A percentile compares a stretch with the other conserved stretches of the same genome.
Evolutionary conservation across 345 rosid species (phyloP).

Genomic region (Passiflora organensis): DNA sequence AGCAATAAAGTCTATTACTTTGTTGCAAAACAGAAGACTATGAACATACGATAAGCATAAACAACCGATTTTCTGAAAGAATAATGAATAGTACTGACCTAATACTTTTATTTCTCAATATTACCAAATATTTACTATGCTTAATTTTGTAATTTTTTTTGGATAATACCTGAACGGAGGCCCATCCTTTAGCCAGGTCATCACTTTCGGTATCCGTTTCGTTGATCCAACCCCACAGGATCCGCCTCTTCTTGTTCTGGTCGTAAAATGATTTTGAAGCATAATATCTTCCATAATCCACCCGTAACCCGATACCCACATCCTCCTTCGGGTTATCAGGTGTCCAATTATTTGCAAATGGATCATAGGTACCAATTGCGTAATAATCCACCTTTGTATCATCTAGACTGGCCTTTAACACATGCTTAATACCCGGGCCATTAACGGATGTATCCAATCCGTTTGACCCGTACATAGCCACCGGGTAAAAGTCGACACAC

Average conservation of each 20-base stretch:
- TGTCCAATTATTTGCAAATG: conserved; percentile 52
- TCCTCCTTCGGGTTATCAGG: conserved; percentile 74
- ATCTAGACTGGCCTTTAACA: conserved; percentile 87
- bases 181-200: conserved; percentile 86
- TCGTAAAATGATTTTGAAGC: conserved; percentile 92
- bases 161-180: conserved; percentile 75
- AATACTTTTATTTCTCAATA: no score
- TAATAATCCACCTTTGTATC: conserved; percentile 64
- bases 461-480: conserved; percentile 37
- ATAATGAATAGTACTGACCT: no score
- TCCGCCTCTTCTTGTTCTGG: conserved; percentile 54
- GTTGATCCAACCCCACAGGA: conserved; percentile 92
- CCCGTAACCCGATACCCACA: conserved; percentile 73
- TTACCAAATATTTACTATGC: no score
- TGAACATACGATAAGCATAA: not conserved
- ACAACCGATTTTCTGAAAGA: not conserved
- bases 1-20: not conserved
- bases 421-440: conserved; percentile 71
- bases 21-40: not conserved
- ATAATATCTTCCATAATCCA: conserved; percentile 79
- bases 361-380: conserved; percentile 75
- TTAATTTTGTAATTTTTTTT: no score
- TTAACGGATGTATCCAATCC: conserved; percentile 66
- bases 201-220: conserved; percentile 72
- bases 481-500: conserved; percentile 90